Percentiles rank a stretch among this genome's conserved stretches.
These are phyloP conservation scores for Kwoniella dejecticola DNA, from an alignment of 768 basidiomycete species.

Conservation along the genomic window DNA sequence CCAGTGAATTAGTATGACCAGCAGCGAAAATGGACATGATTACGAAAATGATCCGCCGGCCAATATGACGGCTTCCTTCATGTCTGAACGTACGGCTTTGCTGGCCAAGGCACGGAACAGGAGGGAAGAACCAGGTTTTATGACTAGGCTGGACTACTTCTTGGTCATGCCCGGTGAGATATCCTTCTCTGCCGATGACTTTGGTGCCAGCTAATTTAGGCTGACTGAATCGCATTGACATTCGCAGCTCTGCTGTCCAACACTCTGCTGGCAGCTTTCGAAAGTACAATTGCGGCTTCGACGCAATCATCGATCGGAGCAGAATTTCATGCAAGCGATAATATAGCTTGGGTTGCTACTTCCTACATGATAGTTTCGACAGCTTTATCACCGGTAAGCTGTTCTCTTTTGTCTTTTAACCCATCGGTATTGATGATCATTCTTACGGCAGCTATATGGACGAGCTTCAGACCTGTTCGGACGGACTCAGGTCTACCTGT, in stretches of 20 bases:
- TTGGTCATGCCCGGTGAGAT: conserved; percentile 21
- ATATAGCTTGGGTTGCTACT: conserved; percentile 31
- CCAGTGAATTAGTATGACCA: too few species aligned
- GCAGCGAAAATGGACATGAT: not conserved
- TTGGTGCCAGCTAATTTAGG: not conserved
- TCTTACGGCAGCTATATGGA: conserved; percentile 31
- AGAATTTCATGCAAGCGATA: conserved; percentile 22
- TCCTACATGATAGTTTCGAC: conserved; percentile 30
- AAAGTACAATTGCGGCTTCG: conserved; percentile 31
- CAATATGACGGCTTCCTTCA: conserved; percentile 8
- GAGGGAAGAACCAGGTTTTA: conserved; percentile 22
- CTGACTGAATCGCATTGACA: too few species aligned
- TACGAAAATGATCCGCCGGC: not conserved
- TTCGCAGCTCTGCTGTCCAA: conserved; percentile 21
- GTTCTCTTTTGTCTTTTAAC: not conserved
- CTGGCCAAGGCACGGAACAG: conserved; percentile 9
- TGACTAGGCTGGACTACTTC: conserved; percentile 16
- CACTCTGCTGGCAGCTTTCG: conserved; percentile 29
- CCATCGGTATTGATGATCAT: too few species aligned
- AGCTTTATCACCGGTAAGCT: conserved; percentile 26
- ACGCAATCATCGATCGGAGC: conserved; percentile 30
- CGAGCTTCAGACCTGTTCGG: conserved; percentile 30
- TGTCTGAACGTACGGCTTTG: conserved; percentile 25
- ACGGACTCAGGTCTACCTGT: conserved; percentile 21
- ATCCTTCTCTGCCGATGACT: not conserved